Evolutionary conservation across 1,284 basidiomycete genomes (phyloP), one percentile per base, ranked within the genome.

Genomic region (Ustanciosporium gigantosporum): DNA sequence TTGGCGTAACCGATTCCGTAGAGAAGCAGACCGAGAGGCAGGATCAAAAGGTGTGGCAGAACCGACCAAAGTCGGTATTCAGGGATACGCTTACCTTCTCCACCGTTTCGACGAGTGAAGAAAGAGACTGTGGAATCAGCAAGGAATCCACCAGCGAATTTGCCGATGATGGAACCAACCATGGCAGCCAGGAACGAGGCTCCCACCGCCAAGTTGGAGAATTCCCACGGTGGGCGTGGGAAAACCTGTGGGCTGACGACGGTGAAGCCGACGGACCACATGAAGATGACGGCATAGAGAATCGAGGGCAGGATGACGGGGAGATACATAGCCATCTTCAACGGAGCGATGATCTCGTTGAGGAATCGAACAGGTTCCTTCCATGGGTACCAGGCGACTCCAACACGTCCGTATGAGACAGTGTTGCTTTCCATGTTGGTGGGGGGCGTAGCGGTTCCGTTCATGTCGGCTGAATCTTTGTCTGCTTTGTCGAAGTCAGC

Each of bases 11-110:
- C 62, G 24, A 76, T 50, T 17, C 77, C 79, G 53, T 66, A 69
- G 17, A 79, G 58, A 17, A 78, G 40, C 21, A 69, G 49, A 1
- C 71, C 73, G 25, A 75, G 17, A 37, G 76, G 64, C 60, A 78
- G 67, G 44, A 79, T 61, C 2, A 66, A 49, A 3, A 70, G 57
- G 25, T 71, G 69, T 0, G 73, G 62, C 3, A 74, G 47, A 21
- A 74, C 44, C 9, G 78, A 75, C 70, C 74, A 79, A 2, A 77
- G 61, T 13, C 79, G 68, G 46, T 79, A 70, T 48, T 79, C 79
- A 11, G 79, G 79, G 41, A 77, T 61, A 24, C 79, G 73, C n/a
- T 49, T 35, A 22, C 47, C 41, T 1, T 40, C 27, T 17, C 17
- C 19, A 9, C 59, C 50, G 38, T 61, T 67, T 15, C 70, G 55